phyloP scores from a whole-genome alignment of 768 basidiomycete species.

The Lactarius hatsudake region DNA sequence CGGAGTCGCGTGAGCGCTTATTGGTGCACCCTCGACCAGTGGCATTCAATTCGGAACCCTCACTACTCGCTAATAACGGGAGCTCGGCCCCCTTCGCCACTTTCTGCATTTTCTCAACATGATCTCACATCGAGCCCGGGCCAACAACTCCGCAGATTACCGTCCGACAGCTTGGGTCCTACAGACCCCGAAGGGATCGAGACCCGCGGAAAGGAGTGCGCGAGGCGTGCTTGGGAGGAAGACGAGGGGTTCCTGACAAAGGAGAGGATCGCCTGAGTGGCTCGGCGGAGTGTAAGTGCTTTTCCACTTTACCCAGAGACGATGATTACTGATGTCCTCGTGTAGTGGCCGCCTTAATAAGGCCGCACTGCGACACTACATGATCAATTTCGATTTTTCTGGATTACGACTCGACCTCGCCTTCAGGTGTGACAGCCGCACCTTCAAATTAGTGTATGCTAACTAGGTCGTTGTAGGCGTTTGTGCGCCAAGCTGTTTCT shows the following conservation, averaged over 20 bases:
- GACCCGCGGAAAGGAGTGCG: conserved; percentile 65
- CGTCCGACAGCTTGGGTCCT: conserved; percentile 28
- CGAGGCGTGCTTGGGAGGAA: conserved; percentile 78
- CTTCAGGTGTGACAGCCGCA: conserved; percentile 58
- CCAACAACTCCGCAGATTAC: conserved; percentile 46
- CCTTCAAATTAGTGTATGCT: neutral
- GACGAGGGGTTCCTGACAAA: conserved; percentile 80
- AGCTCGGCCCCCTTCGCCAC: conserved; percentile 36
- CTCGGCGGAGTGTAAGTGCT: conserved; percentile 85
- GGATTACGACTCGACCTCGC: conserved; percentile 81
- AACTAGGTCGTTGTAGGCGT: conserved; percentile 46
- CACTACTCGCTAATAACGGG: conserved; percentile 55
- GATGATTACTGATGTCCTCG: conserved; percentile 11
- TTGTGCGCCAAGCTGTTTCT: conserved; percentile 90
- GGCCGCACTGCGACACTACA: conserved; percentile 71
- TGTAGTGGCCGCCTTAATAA: conserved; percentile 74
- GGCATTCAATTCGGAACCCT: conserved; percentile 83
- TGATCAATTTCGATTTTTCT: conserved; percentile 86
- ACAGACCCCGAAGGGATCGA: conserved; percentile 61
- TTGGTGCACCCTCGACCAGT: conserved; percentile 67
- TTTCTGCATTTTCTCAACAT: conserved; percentile 45
- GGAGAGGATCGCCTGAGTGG: conserved; percentile 97
- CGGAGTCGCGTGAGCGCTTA: conserved; percentile 43
- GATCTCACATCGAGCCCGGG: conserved; percentile 54
- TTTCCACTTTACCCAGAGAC: conserved; percentile 29